Conservation (phyloP, 2,329 filamentous ascomycete species). For the Zopfia rhizophila region DNA sequence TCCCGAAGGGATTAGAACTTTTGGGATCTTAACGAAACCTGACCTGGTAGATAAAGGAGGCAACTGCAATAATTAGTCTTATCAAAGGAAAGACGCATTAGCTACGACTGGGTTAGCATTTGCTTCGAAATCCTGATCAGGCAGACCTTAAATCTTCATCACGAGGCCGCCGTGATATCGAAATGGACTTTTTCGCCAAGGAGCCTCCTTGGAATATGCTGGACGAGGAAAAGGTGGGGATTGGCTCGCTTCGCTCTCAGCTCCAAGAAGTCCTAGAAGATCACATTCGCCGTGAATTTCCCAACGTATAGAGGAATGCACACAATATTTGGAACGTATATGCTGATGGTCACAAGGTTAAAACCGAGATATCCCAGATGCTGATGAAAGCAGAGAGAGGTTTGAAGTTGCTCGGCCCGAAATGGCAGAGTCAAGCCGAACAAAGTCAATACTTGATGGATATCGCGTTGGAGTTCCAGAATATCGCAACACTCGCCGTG, state of each 20-base stretch:
- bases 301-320: slow-evolving; percentile 44
- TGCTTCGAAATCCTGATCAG: slow-evolving; percentile 42
- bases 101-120: slow-evolving; percentile 41
- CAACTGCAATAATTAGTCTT: slow-evolving; percentile 33
- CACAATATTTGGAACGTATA: neutral
- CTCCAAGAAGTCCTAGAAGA: slow-evolving; percentile 55
- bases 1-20: slow-evolving; percentile 38
- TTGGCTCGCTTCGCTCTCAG: slow-evolving; percentile 51
- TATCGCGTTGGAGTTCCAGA: slow-evolving; percentile 54
- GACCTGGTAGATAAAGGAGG: slow-evolving; percentile 43
- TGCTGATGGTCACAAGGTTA: slow-evolving; percentile 31
- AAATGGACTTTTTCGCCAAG: slow-evolving; percentile 47
- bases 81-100: slow-evolving; percentile 27
- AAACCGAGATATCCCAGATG: slow-evolving; percentile 49
- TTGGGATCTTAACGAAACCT: slow-evolving; percentile 50
- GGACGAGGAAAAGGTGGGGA: slow-evolving; percentile 52
- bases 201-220: slow-evolving; percentile 51
- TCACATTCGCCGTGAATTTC: slow-evolving; percentile 58
- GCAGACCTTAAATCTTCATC: slow-evolving; percentile 24
- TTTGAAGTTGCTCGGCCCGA: slow-evolving; percentile 46
- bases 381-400: slow-evolving; percentile 36
- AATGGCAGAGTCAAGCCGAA: slow-evolving; percentile 46
- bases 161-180: slow-evolving; percentile 37
- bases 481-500: slow-evolving; percentile 45
- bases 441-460: slow-evolving; percentile 50